Conservation (phyloP, 345 rosid species). For the Hirschfeldia incana region DNA sequence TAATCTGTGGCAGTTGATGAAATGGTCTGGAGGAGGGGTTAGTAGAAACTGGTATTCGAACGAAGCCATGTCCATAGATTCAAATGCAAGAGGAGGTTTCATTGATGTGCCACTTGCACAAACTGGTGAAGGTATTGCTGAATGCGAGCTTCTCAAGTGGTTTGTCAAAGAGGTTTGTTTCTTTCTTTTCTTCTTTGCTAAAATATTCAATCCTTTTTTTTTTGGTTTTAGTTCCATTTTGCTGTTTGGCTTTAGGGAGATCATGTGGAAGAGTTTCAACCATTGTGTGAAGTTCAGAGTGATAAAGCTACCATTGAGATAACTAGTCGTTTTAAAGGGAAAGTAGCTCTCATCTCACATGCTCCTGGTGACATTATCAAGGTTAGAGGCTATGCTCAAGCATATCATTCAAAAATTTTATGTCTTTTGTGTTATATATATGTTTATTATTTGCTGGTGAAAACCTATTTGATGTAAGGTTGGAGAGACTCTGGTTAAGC, state of each 20-base stretch:
- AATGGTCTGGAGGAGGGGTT: constrained; percentile 21
- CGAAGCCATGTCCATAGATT: constrained; percentile 51
- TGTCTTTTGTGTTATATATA: background rate
- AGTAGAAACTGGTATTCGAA: constrained; percentile 51
- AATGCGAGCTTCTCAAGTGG: constrained; percentile 94
- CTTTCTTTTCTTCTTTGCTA: background rate
- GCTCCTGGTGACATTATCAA: constrained; percentile 83
- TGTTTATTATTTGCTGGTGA: background rate
- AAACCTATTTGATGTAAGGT: constrained; percentile 50
- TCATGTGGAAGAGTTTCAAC: constrained; percentile 84
- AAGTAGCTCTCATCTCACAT: constrained; percentile 56
- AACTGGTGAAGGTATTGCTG: constrained; percentile 98
- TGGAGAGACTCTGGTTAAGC: constrained; percentile 84
- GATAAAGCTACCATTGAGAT: constrained; percentile 97
- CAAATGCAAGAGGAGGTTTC: constrained; percentile 38
- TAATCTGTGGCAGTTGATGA: constrained; percentile 33
- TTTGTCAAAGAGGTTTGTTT: constrained; percentile 77
- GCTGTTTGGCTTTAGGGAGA: constrained; percentile 59
- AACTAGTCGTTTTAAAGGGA: constrained; percentile 92
- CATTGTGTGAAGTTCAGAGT: constrained; percentile 96
- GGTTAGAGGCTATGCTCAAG: constrained; percentile 43
- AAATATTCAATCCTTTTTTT: background rate
- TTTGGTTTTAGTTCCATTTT: background rate
- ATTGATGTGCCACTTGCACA: constrained; percentile 90
- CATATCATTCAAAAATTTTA: background rate